Evolutionary conservation across 306 rosid species (phyloP).

Genomic region (Vigna angularis): DNA sequence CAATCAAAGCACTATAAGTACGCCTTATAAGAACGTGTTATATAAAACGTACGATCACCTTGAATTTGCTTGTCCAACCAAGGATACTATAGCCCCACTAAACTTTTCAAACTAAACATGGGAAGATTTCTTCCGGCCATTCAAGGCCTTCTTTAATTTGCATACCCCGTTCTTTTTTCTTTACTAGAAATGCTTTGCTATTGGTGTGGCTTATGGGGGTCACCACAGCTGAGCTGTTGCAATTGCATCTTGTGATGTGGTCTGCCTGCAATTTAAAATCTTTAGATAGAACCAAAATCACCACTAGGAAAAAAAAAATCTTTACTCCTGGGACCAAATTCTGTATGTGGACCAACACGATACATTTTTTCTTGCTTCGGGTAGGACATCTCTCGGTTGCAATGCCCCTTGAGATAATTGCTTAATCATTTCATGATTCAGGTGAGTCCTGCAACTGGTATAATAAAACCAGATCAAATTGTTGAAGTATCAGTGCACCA

Average conservation of each 20-base stretch:
- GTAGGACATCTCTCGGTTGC: conserved; percentile 33
- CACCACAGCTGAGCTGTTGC: background rate
- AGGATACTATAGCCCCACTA: no score
- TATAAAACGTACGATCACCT: no score
- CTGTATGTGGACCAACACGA: conserved; percentile 6
- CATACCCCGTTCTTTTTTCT: no score
- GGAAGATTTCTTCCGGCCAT: no score
- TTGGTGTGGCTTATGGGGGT: background rate
- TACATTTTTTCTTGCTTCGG: conserved; percentile 13
- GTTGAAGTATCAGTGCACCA: conserved; percentile 89
- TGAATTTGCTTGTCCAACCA: no score
- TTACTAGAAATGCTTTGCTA: background rate
- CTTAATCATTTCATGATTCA: conserved; percentile 50
- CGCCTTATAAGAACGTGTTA: no score
- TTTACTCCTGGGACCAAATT: background rate
- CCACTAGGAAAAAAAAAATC: background rate
- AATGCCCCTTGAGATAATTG: conserved; percentile 32
- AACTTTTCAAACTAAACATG: no score
- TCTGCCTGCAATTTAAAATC: background rate
- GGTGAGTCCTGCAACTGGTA: conserved; percentile 89
- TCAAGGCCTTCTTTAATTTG: no score
- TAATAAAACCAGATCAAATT: conserved; percentile 77
- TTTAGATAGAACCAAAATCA: background rate
- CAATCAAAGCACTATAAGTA: no score
- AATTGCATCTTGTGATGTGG: background rate